Base-by-base conservation (phyloP, 2,329 filamentous ascomycete genomes). In the Claviceps maximensis region DNA sequence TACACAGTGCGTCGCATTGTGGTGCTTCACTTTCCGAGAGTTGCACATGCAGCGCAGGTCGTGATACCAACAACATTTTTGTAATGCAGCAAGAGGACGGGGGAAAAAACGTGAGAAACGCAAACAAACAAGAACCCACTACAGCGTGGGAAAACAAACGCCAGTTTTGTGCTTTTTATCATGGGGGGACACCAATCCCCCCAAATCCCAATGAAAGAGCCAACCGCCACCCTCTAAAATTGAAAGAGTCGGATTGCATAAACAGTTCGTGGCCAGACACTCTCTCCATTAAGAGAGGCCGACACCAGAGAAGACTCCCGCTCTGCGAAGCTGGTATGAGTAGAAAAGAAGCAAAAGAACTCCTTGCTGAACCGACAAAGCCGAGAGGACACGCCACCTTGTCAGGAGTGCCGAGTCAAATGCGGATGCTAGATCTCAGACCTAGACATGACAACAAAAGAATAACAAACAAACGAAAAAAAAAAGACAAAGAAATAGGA, bases 121-220 rank as follows among this genome's bases (percentile, higher is more conserved):
- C 36, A 12, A 31, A 23, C 25, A 42, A 5, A 44, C 4, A 31
- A 33, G 27, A 42, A 5, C 23, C 27, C n/a, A n/a, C 15, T 13
- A 60, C 55, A 55, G 56, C 21, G 23, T 25, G 21, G 21, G 13
- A 45, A 47, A 57, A 49, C 49, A 58, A 63, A 62, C 62, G 62
- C 61, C 63, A 58, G 55, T 33, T 33, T 51, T 41, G 48, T 54
- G 48, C 44, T 48, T 25, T n/a, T 51, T 42, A 50, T 51, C 48
- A 49, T 50, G 25, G 17, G 51, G 48, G 27, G 44, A 53, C 44
- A 50, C 36, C n/a, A 25, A 48, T 17, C 49, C 53, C 23, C 12
- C 44, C 41, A 5, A 25, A 25, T 29, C 27, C 40, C 25, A 17
- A 50, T 25, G 40, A 19, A 31, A 25, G 6, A 33, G 49, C n/a